Base-by-base conservation (phyloP, 352 stramenopile genomes). In the Globisporangium yorkense region DNA sequence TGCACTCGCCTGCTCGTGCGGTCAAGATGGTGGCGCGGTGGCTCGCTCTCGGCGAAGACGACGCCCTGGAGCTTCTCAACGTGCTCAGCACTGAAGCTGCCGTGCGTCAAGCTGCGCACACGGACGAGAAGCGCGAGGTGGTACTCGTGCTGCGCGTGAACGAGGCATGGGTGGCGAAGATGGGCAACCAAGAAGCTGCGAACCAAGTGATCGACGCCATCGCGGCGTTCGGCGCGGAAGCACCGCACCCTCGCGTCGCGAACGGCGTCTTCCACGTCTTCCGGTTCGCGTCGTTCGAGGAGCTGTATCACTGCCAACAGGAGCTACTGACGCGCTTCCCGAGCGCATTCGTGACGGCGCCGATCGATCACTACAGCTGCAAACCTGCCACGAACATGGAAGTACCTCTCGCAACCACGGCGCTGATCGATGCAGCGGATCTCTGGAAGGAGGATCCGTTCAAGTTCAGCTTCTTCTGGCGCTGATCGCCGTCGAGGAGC, bases 221-320 rank as follows among this genome's bases (percentile, higher is more conserved):
- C 35, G 16, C 33, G 5, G 16, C 48, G 31, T 9, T 37, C 31
- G 8, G 8, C 31, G 31, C 5, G 31, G 31, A 37, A 9, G 31
- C 21, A 24, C 21, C 21, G 21, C 21, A 24, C 21, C 21, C 21
- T 24, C 21, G 21, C 5, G 18, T 40, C 48, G 35, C 27, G 16
- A 15, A 16, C 10, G 39, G 48, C 48, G 16, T 9, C n/a, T 35
- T 39, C 24, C n/a, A 7, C 50, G 18, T 46, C 18, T 35, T 47
- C 50, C 50, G 50, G 29, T 46, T 56, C 3, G 18, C 37, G 35
- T 56, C 35, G 8, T 56, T 56, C 35, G 33, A 54, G 18, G 49
- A 24, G 2, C 49, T 54, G 1, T 24, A 31, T 43, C 31, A 29
- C 31, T 54, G 49, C 8, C 49, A 10, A n/a, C 8, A 31, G 31